Evolutionary conservation across 306 rosid genomes (phyloP), one percentile per base, ranked within the genome.

Genomic region (Vicia villosa): DNA sequence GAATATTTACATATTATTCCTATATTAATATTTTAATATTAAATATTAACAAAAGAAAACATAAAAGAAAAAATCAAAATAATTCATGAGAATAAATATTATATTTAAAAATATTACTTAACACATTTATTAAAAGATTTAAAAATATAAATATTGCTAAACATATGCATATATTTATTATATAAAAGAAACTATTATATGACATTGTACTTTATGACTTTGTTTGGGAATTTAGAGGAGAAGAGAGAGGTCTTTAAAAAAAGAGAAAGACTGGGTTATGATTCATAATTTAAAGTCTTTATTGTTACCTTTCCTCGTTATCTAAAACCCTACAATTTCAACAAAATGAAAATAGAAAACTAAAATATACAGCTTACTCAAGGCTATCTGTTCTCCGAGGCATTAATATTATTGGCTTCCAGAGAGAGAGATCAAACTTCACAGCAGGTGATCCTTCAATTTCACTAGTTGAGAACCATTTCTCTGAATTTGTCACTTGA

Each of bases 361-460:
- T 49, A 62, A 65, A 59, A 40, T 54, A 22, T 67, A 52, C 46
- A 70, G 75, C 97, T 78, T 83, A 94, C 99, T 94, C 99, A 49
- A 72, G 84, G 83, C 97, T 94, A 75, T 91, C 97, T 0, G 97
- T 87, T 73, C 85, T 86, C 74, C 76, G 83, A 19, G 99, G 99
- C 99, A 94, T 88, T 80, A 94, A 73, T 76, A 94, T 94, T 59
- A 94, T 91, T 69, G 99, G 99, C 84, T 94, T 88, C 79, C 74
- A 83, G 42, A 94, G 87, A 80, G 99, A 91, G 60, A 94, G 82
- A 74, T 90, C 97, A 79, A 94, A 85, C 87, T 94, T 94, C 72
- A 94, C 80, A 61, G 99, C 97, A 58, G 99, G 96, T n/a, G 88
- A 86, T 63, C 99, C 99, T 84, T 91, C 97, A 70, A 91, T 83